phyloP scores from a whole-genome alignment of 225 moss, liverwort and hornwort species.

The Pseudoscleropodium purum region DNA sequence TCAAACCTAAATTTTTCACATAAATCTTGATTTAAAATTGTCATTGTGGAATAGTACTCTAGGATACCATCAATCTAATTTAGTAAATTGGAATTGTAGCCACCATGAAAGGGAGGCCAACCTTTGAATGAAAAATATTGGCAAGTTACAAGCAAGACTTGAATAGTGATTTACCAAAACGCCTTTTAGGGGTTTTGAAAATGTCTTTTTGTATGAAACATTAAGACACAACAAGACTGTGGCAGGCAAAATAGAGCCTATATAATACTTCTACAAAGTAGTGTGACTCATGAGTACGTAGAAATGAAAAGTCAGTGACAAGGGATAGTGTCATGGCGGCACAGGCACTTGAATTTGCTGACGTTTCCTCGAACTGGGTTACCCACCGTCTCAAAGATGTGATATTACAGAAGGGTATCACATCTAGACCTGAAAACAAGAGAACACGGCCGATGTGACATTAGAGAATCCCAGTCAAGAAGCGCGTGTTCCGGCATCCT shows the following conservation, averaged over 20 bases:
- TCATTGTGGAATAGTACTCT: rapidly evolving
- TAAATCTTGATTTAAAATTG: not conserved
- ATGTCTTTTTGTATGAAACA: not conserved
- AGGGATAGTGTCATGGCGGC: not conserved
- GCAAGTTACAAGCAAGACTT: not conserved
- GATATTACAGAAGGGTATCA: not conserved
- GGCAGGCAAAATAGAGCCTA: too few relatives aligned
- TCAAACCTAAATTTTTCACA: not conserved
- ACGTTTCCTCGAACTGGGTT: not conserved
- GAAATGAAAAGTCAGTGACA: not conserved
- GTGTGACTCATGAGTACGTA: not conserved
- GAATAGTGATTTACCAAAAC: not conserved
- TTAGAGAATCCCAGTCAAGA: not conserved
- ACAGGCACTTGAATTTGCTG: not conserved
- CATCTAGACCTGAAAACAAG: not conserved
- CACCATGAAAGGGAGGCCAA: not conserved
- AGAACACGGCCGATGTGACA: not conserved
- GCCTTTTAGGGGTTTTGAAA: rapidly evolving
- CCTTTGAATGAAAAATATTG: rapidly evolving
- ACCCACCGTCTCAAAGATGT: not conserved
- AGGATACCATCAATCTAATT: rapidly evolving
- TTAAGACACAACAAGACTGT: not conserved
- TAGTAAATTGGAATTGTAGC: too few relatives aligned
- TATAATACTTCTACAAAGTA: not conserved
- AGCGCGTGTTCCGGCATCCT: not conserved